Conservation (phyloP, 306 rosid genomes). For the Cucurbita ficifolia region DNA sequence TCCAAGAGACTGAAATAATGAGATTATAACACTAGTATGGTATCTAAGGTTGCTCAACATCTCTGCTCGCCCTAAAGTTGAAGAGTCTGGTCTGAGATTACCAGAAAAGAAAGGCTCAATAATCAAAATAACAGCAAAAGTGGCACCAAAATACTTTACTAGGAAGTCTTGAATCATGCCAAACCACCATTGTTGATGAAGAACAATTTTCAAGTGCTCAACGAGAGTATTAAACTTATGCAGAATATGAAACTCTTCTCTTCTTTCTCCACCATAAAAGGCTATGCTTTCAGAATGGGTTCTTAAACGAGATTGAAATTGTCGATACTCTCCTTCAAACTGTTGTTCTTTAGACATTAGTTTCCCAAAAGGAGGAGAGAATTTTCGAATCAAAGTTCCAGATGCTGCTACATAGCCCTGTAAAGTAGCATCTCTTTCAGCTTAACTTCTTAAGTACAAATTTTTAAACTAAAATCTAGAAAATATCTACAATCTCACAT, state of each 20-base stretch:
- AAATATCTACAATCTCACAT: conserved; percentile 6
- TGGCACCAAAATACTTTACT: conserved; percentile 94
- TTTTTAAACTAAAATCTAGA: not conserved
- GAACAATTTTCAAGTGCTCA: conserved; percentile 49
- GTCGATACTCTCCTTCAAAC: conserved; percentile 94
- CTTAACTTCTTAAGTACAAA: not conserved
- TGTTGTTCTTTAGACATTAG: conserved; percentile 89
- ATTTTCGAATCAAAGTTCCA: conserved; percentile 65
- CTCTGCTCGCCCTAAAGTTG: conserved; percentile 98
- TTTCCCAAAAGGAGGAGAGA: conserved; percentile 92
- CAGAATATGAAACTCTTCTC: conserved; percentile 84
- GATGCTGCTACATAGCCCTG: conserved; percentile 91
- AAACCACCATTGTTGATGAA: conserved; percentile 99
- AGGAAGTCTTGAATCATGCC: conserved; percentile 98
- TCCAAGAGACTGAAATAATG: conserved; percentile 88
- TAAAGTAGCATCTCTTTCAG: conserved; percentile 21
- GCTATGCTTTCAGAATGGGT: conserved; percentile 96
- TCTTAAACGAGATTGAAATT: conserved; percentile 89
- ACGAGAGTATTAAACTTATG: conserved; percentile 56
- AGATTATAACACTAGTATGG: conserved; percentile 92
- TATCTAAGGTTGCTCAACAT: conserved; percentile 98
- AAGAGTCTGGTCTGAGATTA: conserved; percentile 73
- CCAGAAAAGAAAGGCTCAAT: conserved; percentile 98
- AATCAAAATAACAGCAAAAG: conserved; percentile 86
- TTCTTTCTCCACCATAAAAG: conserved; percentile 85